Evolutionary conservation across 192 early-diverging fungal genomes (phyloP), one percentile per base, ranked within the genome.

Genomic region (Umbelopsis vinacea): DNA sequence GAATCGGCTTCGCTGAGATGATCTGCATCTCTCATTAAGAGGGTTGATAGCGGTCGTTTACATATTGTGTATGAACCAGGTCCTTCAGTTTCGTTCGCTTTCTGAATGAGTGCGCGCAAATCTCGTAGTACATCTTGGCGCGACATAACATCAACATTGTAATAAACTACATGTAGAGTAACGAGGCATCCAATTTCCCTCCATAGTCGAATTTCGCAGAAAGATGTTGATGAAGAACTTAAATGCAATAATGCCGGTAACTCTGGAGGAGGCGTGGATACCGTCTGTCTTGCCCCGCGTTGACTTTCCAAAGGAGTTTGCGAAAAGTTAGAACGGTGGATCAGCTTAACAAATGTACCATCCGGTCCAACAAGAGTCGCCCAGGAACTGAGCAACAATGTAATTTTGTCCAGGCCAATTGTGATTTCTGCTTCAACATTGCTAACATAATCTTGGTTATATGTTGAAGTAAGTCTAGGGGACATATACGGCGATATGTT

Each of bases 1-100:
- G 33, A 37, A 63, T 63, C 57, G 7, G 17, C 45, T 9, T 68
- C 54, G 52, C 46, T 22, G n/a, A 76, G 72, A 54, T 79, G 78
- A 15, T 79, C 67, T 4, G 29, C 3, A 54, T 86, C 82, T 38
- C 84, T 74, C 80, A 86, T 83, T 37, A 86, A 47, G n/a, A 86
- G 55, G 4, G 76, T 69, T 19, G 77, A 71, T 19, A 86, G 73
- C 0, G 84, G 84, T 29, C 84, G 74, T 19, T 76, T 47, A 70
- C 84, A 86, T 33, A 79, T 69, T 12, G 35, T 33, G 12, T 63
- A 63, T 12, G 57, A 63, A 29, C 57, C 57, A 7, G 19, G 14
- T 14, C 57, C 57, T 29, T 63, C 57, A 19, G 19, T 29, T 12
- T n/a, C 14, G n/a, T 63, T 63, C 10, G 57, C 67, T 29, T 35